Conservation (phyloP, 2,329 filamentous ascomycete species). For the Zymoseptoria brevis region DNA sequence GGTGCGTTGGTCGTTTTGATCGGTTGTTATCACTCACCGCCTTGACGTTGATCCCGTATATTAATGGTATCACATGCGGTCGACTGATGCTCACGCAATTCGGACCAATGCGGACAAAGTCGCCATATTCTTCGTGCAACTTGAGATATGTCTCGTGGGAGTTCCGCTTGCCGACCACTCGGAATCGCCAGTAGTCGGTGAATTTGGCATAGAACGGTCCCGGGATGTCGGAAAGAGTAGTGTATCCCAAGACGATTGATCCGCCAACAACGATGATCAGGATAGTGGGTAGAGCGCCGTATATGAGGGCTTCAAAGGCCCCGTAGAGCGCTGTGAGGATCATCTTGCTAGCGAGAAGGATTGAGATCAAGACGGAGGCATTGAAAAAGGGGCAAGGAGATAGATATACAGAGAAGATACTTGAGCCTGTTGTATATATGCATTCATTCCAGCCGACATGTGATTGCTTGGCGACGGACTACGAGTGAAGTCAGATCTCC, state of each 20-base stretch:
- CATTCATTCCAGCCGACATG: not conserved
- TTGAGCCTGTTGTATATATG: not conserved
- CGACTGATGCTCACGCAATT: slow-evolving; percentile 67
- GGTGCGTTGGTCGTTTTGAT: not conserved
- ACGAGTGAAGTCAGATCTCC: not conserved
- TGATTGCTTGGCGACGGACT: not conserved
- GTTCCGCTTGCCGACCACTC: slow-evolving; percentile 59
- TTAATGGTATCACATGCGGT: slow-evolving; percentile 52
- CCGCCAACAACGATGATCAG: not conserved
- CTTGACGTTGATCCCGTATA: slow-evolving; percentile 42
- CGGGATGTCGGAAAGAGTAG: slow-evolving; percentile 36
- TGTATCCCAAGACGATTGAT: not conserved
- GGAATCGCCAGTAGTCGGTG: slow-evolving; percentile 31
- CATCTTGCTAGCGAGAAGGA: not conserved
- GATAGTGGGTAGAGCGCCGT: not conserved
- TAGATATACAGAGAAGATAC: not conserved
- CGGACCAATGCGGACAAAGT: slow-evolving; percentile 65
- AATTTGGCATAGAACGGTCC: slow-evolving; percentile 47
- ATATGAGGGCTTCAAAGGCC: not conserved
- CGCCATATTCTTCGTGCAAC: slow-evolving; percentile 60
- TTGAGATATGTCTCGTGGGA: slow-evolving; percentile 40
- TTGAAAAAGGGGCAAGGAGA: not conserved
- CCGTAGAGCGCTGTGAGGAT: not conserved
- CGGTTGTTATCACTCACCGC: not conserved
- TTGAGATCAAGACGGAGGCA: not conserved